Evolutionary conservation across 1,284 basidiomycete species (phyloP).

Genomic region (Rugiboletus extremiorientalis): DNA sequence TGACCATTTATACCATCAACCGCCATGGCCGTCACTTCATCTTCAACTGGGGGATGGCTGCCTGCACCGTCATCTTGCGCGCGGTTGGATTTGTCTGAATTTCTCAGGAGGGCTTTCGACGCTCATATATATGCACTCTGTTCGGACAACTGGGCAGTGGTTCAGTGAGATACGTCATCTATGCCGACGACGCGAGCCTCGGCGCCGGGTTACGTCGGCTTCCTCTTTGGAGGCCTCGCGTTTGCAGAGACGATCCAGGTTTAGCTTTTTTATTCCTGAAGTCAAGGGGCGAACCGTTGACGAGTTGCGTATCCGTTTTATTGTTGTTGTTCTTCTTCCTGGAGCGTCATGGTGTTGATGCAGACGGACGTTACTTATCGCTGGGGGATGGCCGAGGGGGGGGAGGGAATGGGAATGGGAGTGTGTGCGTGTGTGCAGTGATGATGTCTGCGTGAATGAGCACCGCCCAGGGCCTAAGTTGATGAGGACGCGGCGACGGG

Average conservation of each 20-base stretch:
- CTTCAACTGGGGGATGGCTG: slow-evolving; percentile 31
- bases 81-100: slow-evolving; percentile 32
- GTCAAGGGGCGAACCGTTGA: slow-evolving; percentile 31
- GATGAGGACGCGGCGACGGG: too few species aligned
- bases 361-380: too few species aligned
- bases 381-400: too few species aligned
- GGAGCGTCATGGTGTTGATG: too few species aligned
- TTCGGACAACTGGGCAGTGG: slow-evolving; percentile 26
- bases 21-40: slow-evolving; percentile 26
- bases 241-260: slow-evolving; percentile 23
- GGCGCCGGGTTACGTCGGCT: slow-evolving; percentile 34
- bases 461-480: too few species aligned
- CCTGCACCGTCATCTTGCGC: slow-evolving; percentile 25
- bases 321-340: background rate
- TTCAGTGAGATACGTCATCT: slow-evolving; percentile 25
- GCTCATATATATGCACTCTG: slow-evolving; percentile 31
- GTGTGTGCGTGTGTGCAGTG: too few species aligned
- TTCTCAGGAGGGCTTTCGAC: slow-evolving; percentile 21
- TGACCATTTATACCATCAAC: slow-evolving; percentile 29
- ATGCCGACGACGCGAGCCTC: slow-evolving; percentile 28
- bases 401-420: too few species aligned
- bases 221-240: slow-evolving; percentile 29
- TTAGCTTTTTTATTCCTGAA: slow-evolving; percentile 30
- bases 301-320: slow-evolving; percentile 27
- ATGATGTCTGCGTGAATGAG: too few species aligned